A percentile compares a stretch with the other conserved stretches of the same genome.
These are phyloP conservation scores for Phellinidium pouzarii DNA, from an alignment of 1,284 basidiomycete genomes.

Conservation along the genomic window DNA sequence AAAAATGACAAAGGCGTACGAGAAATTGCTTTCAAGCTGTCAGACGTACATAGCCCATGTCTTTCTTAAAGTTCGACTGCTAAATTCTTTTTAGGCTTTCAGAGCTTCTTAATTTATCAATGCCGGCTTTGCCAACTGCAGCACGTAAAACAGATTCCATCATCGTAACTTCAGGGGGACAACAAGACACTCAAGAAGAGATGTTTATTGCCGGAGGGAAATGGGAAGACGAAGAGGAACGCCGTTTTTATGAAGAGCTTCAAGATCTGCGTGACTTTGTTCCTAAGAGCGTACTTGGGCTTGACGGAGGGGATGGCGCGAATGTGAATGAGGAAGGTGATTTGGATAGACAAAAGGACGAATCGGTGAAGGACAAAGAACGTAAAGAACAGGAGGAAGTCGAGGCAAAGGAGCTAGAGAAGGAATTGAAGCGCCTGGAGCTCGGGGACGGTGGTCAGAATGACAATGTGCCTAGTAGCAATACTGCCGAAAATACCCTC, in stretches of 20 bases:
- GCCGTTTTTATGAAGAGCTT: conserved; percentile 90
- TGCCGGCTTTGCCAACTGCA: conserved; percentile 77
- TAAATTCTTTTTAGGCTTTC: conserved; percentile 55
- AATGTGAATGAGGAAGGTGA: conserved; percentile 24
- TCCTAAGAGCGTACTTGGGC: conserved; percentile 81
- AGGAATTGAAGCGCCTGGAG: conserved; percentile 50
- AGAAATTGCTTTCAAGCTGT: conserved; percentile 81
- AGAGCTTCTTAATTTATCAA: conserved; percentile 75
- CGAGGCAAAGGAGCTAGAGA: conserved; percentile 51
- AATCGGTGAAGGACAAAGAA: conserved; percentile 41
- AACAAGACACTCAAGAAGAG: conserved; percentile 52
- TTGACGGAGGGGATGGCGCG: conserved; percentile 48
- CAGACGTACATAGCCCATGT: conserved; percentile 54
- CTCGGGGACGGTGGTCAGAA: conserved; percentile 35
- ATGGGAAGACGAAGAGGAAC: conserved; percentile 98
- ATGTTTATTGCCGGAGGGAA: conserved; percentile 64
- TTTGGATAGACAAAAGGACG: conserved; percentile 34
- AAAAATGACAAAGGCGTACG: conserved; percentile 94
- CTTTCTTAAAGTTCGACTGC: conserved; percentile 23
- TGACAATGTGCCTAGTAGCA: conserved; percentile 21
- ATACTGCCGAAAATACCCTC: conserved; percentile 22
- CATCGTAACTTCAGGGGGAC: conserved; percentile 50
- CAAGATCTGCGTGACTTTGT: conserved; percentile 90
- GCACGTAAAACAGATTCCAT: conserved; percentile 77
- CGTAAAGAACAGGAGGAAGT: conserved; percentile 46